Evolutionary conservation across 179 eudicot genomes (phyloP).

Genomic region (Monotropa hypopitys): DNA sequence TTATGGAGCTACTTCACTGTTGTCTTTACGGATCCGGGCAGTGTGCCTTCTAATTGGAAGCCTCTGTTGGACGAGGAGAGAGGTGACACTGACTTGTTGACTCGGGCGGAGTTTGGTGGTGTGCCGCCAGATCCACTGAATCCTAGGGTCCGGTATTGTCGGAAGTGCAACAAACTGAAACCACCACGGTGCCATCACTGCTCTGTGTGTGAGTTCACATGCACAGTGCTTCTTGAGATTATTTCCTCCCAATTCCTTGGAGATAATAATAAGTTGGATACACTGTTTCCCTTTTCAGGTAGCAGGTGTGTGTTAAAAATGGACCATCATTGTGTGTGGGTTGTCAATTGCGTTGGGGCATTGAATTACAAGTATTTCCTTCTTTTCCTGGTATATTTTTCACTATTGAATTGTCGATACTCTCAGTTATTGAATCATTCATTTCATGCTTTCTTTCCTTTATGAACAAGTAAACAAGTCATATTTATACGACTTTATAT

Average conservation of each 20-base stretch:
- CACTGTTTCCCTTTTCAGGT: slow-evolving; percentile 36
- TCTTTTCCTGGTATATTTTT: slow-evolving; percentile 72
- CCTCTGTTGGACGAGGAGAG: slow-evolving; percentile 76
- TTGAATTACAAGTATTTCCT: slow-evolving; percentile 92
- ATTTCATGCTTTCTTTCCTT: not conserved
- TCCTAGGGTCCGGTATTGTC: slow-evolving; percentile 58
- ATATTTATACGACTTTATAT: not conserved
- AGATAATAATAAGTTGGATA: slow-evolving; percentile 8
- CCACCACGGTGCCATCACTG: slow-evolving; percentile 99
- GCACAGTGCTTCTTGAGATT: not conserved
- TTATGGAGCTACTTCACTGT: slow-evolving; percentile 93
- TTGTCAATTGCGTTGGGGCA: slow-evolving; percentile 97
- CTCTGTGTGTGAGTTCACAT: slow-evolving; percentile 80
- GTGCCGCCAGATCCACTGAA: slow-evolving; percentile 35
- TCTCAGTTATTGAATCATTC: not conserved
- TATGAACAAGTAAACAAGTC: not conserved
- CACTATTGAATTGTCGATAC: not conserved
- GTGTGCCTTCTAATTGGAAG: slow-evolving; percentile 86
- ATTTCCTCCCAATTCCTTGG: not conserved
- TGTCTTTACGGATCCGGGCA: slow-evolving; percentile 89
- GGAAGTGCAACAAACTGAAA: slow-evolving; percentile 86
- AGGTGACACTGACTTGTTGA: slow-evolving; percentile 67
- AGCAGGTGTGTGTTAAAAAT: slow-evolving; percentile 88
- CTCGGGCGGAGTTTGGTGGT: slow-evolving; percentile 38
- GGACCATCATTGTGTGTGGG: slow-evolving; percentile 99